phyloP scores from a whole-genome alignment of 768 basidiomycete genomes.

The Punctularia strigosozonata region DNA sequence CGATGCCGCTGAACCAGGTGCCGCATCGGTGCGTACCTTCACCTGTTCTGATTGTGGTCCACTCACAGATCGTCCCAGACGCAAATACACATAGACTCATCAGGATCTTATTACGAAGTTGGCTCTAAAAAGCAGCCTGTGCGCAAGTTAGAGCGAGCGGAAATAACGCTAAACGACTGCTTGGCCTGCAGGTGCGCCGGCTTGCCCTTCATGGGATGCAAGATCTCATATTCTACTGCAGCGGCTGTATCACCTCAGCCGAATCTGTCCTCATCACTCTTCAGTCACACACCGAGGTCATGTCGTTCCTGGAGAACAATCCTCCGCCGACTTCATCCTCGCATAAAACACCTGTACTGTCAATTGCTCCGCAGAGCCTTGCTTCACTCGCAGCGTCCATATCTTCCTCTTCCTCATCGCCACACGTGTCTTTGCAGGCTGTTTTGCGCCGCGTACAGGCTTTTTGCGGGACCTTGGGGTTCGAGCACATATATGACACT shows the following conservation, averaged over 20 bases:
- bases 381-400: constrained; percentile 67
- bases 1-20: constrained; percentile 24
- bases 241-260: constrained; percentile 97
- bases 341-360: constrained; percentile 56
- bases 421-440: constrained; percentile 35
- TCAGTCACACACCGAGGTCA: constrained; percentile 90
- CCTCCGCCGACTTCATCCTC: constrained; percentile 22
- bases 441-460: constrained; percentile 60
- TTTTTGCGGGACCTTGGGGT: constrained; percentile 63
- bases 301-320: constrained; percentile 61
- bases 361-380: constrained; percentile 82
- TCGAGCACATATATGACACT: constrained; percentile 83
- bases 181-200: constrained; percentile 84
- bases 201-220: neutral
- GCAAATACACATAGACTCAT: constrained; percentile 80
- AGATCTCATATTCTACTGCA: constrained; percentile 17
- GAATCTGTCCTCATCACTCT: constrained; percentile 94
- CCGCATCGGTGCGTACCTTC: constrained; percentile 26
- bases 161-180: constrained; percentile 95
- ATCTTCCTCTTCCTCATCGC: constrained; percentile 30
- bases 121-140: constrained; percentile 12
- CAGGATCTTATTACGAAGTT: constrained; percentile 84
- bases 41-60: neutral
- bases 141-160: constrained; percentile 80
- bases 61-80: constrained; percentile 39